These are phyloP conservation scores for Epichloe elymi DNA, from an alignment of 2,329 filamentous ascomycete species.

Conservation along the genomic window DNA sequence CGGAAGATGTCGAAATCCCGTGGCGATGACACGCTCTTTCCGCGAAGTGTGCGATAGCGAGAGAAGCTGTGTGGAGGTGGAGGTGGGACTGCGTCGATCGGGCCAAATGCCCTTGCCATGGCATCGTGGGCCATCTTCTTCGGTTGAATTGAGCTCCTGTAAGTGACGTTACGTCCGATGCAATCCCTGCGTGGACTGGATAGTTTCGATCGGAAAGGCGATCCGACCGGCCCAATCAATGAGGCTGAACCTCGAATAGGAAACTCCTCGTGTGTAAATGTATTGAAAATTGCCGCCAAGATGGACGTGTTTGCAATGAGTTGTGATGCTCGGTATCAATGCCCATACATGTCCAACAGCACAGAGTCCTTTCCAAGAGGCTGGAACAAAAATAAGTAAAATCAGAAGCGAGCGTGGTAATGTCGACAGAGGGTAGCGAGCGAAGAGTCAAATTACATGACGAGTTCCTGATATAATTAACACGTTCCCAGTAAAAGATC, in stretches of 20 bases:
- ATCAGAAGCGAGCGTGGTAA: background rate
- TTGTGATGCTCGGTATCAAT: background rate
- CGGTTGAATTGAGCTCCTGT: background rate
- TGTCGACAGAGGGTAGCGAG: background rate
- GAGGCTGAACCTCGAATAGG: background rate
- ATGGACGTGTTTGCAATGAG: background rate
- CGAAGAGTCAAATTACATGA: background rate
- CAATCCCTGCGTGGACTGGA: background rate
- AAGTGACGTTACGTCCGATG: background rate
- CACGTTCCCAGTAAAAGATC: background rate
- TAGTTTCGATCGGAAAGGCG: background rate
- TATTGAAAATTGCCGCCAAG: background rate
- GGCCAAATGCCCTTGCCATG: conserved; percentile 1
- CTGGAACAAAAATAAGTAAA: background rate
- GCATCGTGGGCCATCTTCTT: conserved; percentile 4
- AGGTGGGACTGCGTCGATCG: conserved; percentile 8
- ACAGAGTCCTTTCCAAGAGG: background rate
- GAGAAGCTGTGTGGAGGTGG: conserved; percentile 14
- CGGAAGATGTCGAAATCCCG: conserved; percentile 19
- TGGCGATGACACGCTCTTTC: conserved; percentile 21
- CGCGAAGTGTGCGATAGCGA: conserved; percentile 20
- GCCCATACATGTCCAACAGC: too few species aligned
- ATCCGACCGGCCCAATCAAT: background rate
- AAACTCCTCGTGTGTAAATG: background rate
- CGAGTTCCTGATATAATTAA: too few species aligned